Base-by-base conservation (phyloP, 208 protist species). In the Leishmania turanica region DNA sequence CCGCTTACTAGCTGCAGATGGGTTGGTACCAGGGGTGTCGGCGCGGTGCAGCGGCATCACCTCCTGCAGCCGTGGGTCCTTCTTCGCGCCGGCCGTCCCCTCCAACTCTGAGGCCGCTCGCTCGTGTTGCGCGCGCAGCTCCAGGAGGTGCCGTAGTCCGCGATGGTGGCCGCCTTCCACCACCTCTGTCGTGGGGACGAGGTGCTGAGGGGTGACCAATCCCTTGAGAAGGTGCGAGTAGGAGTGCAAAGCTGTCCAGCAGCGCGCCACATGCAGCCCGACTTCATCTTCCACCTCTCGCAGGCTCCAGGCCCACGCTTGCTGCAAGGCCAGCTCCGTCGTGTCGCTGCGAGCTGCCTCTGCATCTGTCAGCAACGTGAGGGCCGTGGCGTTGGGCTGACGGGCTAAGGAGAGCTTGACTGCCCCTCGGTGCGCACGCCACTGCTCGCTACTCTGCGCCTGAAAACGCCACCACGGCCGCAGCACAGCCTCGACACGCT, bases 281-380 rank as follows among this genome's bases (percentile, higher is more conserved):
- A 85, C 85, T 81, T 96, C 94, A 42, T 96, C 91, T 79, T 97
- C 89, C 77, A 96, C 49, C 84, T 96, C 94, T 27, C 90, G 91
- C 77, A 96, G 80, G 47, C 86, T 79, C 17, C 84, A 86, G 37
- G 82, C 88, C 92, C 91, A 95, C 74, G 89, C 89, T 42, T 86
- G 87, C 70, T 87, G 81, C 66, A 93, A 87, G 2, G 83, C 79
- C 53, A 56, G 58, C 17, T 87, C 82, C 7, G 88, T 87, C 58
- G 80, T 74, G 19, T 53, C 21, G 45, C 92, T 89, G 72, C 94
- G 89, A 60, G 62, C 49, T 24, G 69, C 51, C 85, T 97, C 94
- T 2, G 86, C 85, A n/a, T 64, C 83, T 31, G 84, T 79, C 51
- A 97, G 85, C 72, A 77, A 53, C 54, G 77, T 54, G 27, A 96